phyloP scores from a whole-genome alignment of 306 rosid species.

The Inga laurina region DNA sequence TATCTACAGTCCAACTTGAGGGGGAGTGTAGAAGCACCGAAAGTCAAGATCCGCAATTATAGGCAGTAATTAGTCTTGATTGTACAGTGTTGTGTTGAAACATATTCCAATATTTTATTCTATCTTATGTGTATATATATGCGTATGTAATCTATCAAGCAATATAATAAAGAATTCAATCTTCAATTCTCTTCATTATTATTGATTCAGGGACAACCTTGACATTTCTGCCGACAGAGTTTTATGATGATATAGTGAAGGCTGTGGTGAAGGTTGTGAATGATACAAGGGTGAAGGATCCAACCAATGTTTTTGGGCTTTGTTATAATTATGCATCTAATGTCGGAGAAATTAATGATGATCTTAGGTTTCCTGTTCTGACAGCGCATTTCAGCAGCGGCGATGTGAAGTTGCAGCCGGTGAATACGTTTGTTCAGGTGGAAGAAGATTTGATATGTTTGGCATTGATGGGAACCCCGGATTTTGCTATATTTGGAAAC shows the following conservation, averaged over 20 bases:
- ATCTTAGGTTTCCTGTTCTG: conserved; percentile 34
- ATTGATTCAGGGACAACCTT: conserved; percentile 48
- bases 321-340: conserved; percentile 34
- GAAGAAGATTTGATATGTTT: neutral
- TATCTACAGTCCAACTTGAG: too few species aligned
- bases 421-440: neutral
- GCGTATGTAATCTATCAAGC: too few species aligned
- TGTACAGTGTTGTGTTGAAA: too few species aligned
- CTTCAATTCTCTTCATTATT: too few species aligned
- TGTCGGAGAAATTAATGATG: neutral
- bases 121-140: too few species aligned
- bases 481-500: neutral
- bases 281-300: conserved; percentile 40
- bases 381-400: conserved; percentile 33
- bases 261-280: conserved; percentile 30
- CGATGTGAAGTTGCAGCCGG: neutral
- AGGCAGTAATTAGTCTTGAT: too few species aligned
- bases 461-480: neutral
- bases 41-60: too few species aligned
- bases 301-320: conserved; percentile 27
- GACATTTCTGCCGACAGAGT: conserved; percentile 32
- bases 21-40: too few species aligned
- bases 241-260: conserved; percentile 30
- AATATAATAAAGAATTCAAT: too few species aligned
- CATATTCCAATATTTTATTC: too few species aligned